phyloP scores from a whole-genome alignment of 192 early-diverging fungal genomes.

The Coemansia sp. region DNA sequence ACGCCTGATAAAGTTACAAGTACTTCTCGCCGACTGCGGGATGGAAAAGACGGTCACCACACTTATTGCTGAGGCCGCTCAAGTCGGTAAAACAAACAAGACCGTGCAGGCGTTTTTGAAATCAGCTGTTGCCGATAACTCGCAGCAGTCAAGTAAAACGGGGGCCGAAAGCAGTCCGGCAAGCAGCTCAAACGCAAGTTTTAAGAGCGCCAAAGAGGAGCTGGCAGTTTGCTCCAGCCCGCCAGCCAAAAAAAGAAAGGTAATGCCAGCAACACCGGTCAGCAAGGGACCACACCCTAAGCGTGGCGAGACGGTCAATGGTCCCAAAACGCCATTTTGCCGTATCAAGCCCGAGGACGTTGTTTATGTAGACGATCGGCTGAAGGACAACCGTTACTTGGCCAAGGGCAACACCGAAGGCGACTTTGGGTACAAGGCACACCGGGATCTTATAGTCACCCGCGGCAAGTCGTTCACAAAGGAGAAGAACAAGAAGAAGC shows the following conservation, averaged over 20 bases:
- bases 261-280: not conserved
- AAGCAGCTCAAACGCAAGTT: constrained; percentile 27
- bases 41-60: constrained; percentile 27
- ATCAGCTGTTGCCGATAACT: constrained; percentile 5
- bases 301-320: constrained; percentile 23
- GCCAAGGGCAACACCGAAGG: constrained; percentile 66
- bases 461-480: constrained; percentile 90
- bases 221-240: not conserved
- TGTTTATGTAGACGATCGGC: constrained; percentile 69
- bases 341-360: constrained; percentile 82
- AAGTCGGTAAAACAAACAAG: constrained; percentile 33
- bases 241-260: constrained; percentile 2
- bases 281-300: constrained; percentile 5
- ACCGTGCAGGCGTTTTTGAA: constrained; percentile 32
- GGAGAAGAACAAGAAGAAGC: constrained; percentile 98
- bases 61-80: constrained; percentile 38
- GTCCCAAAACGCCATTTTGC: constrained; percentile 71
- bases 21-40: constrained; percentile 32
- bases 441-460: constrained; percentile 86
- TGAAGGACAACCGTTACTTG: constrained; percentile 83
- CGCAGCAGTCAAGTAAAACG: not conserved
- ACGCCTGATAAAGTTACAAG: constrained; percentile 29
- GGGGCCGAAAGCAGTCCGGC: constrained; percentile 23
- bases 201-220: constrained; percentile 19
- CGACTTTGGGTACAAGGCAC: constrained; percentile 90